Base-by-base conservation (phyloP, 2,329 filamentous ascomycete species). In the Penicillium sp. region DNA sequence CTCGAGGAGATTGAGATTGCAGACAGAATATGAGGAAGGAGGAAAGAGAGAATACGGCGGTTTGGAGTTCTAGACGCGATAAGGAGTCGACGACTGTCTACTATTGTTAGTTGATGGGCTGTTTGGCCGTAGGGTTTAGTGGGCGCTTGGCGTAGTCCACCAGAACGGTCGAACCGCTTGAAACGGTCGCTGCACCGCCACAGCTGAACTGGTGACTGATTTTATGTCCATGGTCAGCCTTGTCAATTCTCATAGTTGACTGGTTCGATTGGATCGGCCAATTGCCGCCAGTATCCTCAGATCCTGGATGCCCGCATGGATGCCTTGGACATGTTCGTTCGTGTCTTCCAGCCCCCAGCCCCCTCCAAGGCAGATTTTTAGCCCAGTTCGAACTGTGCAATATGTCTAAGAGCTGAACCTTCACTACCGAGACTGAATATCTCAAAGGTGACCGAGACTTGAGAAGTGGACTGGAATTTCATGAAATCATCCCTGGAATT, bases 1-100 rank as follows among this genome's bases (percentile, higher is more conserved):
- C 43, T 31, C 25, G 37, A 41, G 22, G 37, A 25, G n/a, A 12
- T 14, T 14, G 20, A 41, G 35, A 37, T 22, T 15, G 20, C 3
- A 39, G 31, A 22, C 28, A 28, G 22, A 47, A 31, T 47, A 12
- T 2, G 25, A 47, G 25, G 7, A n/a, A 1, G 38, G 41, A 42
- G 11, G 11, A 8, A 28, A 15, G 3, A 7, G 34, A 8, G 11
- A 22, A 3, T 15, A 14, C 38, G 28, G 15, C 8, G 8, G 28
- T 7, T 22, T 28, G 14, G 22, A 43, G 57, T 59, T 68, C 65
- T 65, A 65, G 63, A 63, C 58, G 57, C 65, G 65, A 66, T 66
- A 65, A 67, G 58, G 37, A 41, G 47, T 28, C 8, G 31, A 31
- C 1, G 31, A 10, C 31, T 8, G 31, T 31, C 31, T 31, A 10